Evolutionary conservation across 352 stramenopile species (phyloP), one percentile per base, ranked within the genome.

Genomic region (Phytophthora cryptogea): DNA sequence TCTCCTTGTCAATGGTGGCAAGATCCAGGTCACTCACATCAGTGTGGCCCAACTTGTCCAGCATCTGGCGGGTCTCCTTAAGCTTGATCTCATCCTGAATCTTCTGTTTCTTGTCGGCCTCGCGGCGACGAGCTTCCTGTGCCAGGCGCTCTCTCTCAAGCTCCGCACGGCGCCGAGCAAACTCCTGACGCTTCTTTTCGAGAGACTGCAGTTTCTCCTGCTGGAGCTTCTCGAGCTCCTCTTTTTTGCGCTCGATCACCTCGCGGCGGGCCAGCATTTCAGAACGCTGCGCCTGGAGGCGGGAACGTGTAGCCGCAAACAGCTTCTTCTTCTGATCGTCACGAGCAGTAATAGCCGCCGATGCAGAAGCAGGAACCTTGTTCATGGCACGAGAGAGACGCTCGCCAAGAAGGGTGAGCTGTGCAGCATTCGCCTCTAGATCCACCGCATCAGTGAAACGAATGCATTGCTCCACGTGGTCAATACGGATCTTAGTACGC

Each of bases 211-310:
- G 58, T 54, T 96, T 94, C 56, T 98, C 95, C 67, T 98, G 90
- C 63, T 96, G 87, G 49, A 97, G 65, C 20, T 95, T 89, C 68
- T 99, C 96, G 0, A 96, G 80, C 66, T 98, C 94, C 71, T 99
- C 96, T 74, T 99, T 99, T 36, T 97, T 92, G 60, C 95, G 92
- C 70, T 99, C 96, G 63, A 99, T 99, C 37, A 98, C 75, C 45
- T 94, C 84, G 42, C 97, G 97, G 43, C 96, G 90, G 41, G 87
- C 86, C 4, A 98, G 70, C 54, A 96, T 92, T 27, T 79, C 72
- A n/a, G 76, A 70, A 56, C 97, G 93, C 54, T 98, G 89, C 23
- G 70, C 45, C 31, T 83, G 63, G 17, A 97, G 48, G 37, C 68
- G 74, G 23, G 65, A 63, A 43, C 89, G 86, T 26, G 97, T 86